Percentiles rank a stretch among this genome's conserved stretches.
Conservation (phyloP, 345 rosid species). For the Eucalyptus regnans region DNA sequence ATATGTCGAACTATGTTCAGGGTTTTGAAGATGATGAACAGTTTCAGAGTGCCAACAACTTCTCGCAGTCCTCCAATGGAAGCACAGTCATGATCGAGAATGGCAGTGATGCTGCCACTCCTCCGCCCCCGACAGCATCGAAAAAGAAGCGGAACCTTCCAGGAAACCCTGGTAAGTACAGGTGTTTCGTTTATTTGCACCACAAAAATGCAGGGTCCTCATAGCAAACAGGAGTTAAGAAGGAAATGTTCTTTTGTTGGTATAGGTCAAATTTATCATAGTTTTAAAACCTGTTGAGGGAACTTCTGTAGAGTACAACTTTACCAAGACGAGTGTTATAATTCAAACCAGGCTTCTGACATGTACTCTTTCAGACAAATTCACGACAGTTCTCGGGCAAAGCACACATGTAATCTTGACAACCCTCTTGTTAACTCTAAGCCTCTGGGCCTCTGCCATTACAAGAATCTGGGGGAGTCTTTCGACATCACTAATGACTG, state of each 20-base stretch:
- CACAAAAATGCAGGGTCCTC: background rate
- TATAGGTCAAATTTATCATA: no score
- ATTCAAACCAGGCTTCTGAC: background rate
- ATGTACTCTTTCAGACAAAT: background rate
- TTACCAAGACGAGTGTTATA: background rate
- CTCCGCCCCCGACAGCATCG: conserved; percentile 4
- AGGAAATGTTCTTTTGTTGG: background rate
- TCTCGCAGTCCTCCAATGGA: conserved; percentile 23
- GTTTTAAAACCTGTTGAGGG: background rate
- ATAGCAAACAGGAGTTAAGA: background rate
- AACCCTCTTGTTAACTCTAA: background rate
- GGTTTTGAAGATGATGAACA: conserved; percentile 37
- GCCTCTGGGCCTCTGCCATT: background rate
- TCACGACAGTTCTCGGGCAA: background rate
- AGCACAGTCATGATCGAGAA: conserved; percentile 20
- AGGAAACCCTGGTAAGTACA: conserved; percentile 41
- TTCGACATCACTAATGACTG: background rate
- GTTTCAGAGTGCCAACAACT: conserved; percentile 13
- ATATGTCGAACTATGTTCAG: conserved; percentile 34
- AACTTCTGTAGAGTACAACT: background rate
- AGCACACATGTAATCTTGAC: background rate
- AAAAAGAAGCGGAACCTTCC: conserved; percentile 50
- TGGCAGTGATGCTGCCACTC: conserved; percentile 5
- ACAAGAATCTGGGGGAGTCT: background rate
- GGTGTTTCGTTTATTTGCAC: background rate